phyloP scores from a whole-genome alignment of 1,284 basidiomycete genomes.

The Phylloporus sp. region DNA sequence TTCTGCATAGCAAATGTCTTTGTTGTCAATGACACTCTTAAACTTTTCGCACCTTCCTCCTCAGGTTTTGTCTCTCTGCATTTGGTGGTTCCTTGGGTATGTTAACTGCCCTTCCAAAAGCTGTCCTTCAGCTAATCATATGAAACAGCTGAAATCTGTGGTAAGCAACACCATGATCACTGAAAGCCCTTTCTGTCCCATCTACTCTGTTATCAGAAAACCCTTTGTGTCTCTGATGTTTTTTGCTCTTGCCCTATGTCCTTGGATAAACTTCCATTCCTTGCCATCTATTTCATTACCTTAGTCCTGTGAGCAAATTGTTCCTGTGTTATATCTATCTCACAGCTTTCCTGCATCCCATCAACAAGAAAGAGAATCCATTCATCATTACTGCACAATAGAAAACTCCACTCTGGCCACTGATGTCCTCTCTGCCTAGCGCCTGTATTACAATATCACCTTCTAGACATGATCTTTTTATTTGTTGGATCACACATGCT shows the following conservation, averaged over 20 bases:
- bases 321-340: slow-evolving; percentile 20
- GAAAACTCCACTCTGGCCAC: slow-evolving; percentile 67
- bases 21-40: too few relatives aligned
- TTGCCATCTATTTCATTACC: slow-evolving; percentile 46
- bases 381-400: slow-evolving; percentile 68
- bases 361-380: slow-evolving; percentile 58
- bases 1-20: too few relatives aligned
- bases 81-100: slow-evolving; percentile 58
- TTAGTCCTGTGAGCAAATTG: slow-evolving; percentile 53
- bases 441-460: slow-evolving; percentile 57
- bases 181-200: not conserved
- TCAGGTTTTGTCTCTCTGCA: slow-evolving; percentile 61
- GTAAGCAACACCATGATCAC: slow-evolving; percentile 12
- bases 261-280: slow-evolving; percentile 54
- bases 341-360: slow-evolving; percentile 38
- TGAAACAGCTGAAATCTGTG: slow-evolving; percentile 52
- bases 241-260: slow-evolving; percentile 51
- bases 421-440: slow-evolving; percentile 67
- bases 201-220: slow-evolving; percentile 44
- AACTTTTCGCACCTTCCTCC: slow-evolving; percentile 60
- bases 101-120: not conserved
- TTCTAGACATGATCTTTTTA: slow-evolving; percentile 58
- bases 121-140: not conserved
- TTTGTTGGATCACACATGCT: slow-evolving; percentile 12
- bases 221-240: slow-evolving; percentile 54